Evolutionary conservation across 805 yeast genomes (phyloP), one percentile per base, ranked within the genome.

Genomic region (Cephaloascus fragrans): DNA sequence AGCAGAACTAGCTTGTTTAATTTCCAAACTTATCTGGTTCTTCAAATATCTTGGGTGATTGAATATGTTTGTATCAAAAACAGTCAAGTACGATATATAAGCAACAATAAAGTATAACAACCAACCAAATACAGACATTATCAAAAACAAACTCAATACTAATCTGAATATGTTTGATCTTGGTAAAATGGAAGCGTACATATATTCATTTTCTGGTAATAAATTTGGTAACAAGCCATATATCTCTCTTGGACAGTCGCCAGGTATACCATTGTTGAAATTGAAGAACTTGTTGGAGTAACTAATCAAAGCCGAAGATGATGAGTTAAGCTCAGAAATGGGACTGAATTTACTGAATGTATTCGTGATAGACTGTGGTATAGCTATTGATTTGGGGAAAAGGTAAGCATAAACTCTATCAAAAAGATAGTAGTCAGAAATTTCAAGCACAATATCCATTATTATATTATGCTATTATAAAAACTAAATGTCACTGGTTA

Each of bases 31-130:
- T 75, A 93, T 78, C 66, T 93, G 98, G 64, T 93, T 90, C 59
- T 93, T 93, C 61, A 93, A 72, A 61, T 85, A 90, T 58, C 96
- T 75, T 43, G 98, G 98, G 59, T 93, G 98, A 62, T 90, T 86
- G 73, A 90, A 87, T 42, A 87, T 85, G 39, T 80, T 79, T 55
- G 80, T 83, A 61, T 93, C 97, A 56, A 86, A 93, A 18, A 93
- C 78, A 48, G 82, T 77, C 29, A 69, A 48, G 57, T 84, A 93
- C 9, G 95, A 79, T n/a, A 83, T 50, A 14, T 79, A 68, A 3
- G 97, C 97, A 38, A 78, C 81, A 16, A 63, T 48, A 34, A 88
- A 65, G 59, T 93, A 93, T 35, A 90, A 61, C n/a, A 79, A 31
- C 84, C 90, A 80, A 34, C 97, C 98, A 51, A 90, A 89, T 4